Conservation (phyloP, 805 yeast species). For the Saccharomycopsis microspora region DNA sequence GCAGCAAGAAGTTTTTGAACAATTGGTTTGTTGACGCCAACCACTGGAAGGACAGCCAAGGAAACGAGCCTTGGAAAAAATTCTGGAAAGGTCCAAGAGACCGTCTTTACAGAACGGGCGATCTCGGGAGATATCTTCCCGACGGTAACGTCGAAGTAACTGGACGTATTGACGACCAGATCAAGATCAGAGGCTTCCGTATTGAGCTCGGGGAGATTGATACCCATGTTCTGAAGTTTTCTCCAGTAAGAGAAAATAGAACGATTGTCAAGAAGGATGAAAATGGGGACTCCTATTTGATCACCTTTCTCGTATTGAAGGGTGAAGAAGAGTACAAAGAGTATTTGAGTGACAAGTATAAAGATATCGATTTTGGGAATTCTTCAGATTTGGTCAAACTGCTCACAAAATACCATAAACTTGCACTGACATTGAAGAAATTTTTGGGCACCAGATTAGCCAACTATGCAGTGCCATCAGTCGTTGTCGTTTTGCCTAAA, state of each 20-base stretch:
- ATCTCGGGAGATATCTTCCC: constrained; percentile 90
- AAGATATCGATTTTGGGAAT: constrained; percentile 3
- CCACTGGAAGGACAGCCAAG: constrained; percentile 2
- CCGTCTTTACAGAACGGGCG: constrained; percentile 93
- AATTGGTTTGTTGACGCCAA: constrained; percentile 79
- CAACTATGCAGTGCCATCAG: constrained; percentile 84
- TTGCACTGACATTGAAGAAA: constrained; percentile 72
- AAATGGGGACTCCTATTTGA: constrained; percentile 83
- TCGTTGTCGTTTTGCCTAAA: constrained; percentile 76
- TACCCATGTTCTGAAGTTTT: constrained; percentile 91
- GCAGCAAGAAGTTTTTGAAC: constrained; percentile 74
- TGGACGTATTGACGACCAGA: constrained; percentile 99
- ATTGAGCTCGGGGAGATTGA: constrained; percentile 98
- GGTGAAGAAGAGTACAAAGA: constrained; percentile 30
- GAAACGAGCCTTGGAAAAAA: constrained; percentile 39
- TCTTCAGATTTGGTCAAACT: constrained; percentile 13
- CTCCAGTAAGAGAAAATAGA: constrained; percentile 81
- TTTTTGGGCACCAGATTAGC: constrained; percentile 84
- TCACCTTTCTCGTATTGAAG: constrained; percentile 87
- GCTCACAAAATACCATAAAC: constrained; percentile 59
- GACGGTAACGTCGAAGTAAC: constrained; percentile 97
- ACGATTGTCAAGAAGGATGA: constrained; percentile 87
- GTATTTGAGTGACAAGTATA: constrained; percentile 7
- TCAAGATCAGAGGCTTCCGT: constrained; percentile 96
- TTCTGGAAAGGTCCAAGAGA: constrained; percentile 95